phyloP scores from a whole-genome alignment of 805 yeast species.

The Dipodascus geniculatus region DNA sequence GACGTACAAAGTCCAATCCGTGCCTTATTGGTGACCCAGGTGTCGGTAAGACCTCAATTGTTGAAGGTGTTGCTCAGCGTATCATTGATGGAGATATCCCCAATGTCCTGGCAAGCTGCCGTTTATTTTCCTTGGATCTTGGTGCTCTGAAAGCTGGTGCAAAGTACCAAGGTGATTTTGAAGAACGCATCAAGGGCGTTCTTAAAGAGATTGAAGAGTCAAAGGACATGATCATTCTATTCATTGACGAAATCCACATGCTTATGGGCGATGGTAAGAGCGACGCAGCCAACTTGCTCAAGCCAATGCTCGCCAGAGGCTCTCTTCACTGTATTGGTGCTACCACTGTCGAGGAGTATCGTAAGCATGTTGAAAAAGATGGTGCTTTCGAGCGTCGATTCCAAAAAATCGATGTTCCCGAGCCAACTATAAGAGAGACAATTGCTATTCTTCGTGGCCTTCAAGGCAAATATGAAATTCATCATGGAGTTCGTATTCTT shows the following conservation, averaged over 20 bases:
- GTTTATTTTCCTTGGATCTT: constrained; percentile 77
- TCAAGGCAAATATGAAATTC: constrained; percentile 90
- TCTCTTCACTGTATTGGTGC: constrained; percentile 96
- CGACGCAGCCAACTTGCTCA: constrained; percentile 92
- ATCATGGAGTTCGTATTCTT: constrained; percentile 92
- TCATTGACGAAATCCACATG: constrained; percentile 98
- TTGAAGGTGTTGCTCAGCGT: constrained; percentile 97
- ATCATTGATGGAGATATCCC: constrained; percentile 95
- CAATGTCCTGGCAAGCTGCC: constrained; percentile 65
- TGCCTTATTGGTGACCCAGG: constrained; percentile 98
- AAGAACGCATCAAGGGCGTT: constrained; percentile 95
- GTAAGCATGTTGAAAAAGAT: constrained; percentile 86
- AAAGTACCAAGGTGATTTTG: constrained; percentile 96
- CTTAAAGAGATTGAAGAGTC: constrained; percentile 87
- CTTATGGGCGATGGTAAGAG: constrained; percentile 98
- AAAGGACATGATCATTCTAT: constrained; percentile 72
- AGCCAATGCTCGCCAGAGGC: constrained; percentile 97
- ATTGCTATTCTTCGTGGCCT: constrained; percentile 93
- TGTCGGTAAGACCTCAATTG: constrained; percentile 97
- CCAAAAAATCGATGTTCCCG: constrained; percentile 93
- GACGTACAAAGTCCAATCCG: constrained; percentile 94
- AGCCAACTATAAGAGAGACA: constrained; percentile 85
- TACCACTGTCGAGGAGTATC: constrained; percentile 88
- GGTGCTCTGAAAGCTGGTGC: constrained; percentile 99
- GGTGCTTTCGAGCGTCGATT: constrained; percentile 98